phyloP scores from a whole-genome alignment of 73 alveolate species.

The Symbiodinium natans region DNA sequence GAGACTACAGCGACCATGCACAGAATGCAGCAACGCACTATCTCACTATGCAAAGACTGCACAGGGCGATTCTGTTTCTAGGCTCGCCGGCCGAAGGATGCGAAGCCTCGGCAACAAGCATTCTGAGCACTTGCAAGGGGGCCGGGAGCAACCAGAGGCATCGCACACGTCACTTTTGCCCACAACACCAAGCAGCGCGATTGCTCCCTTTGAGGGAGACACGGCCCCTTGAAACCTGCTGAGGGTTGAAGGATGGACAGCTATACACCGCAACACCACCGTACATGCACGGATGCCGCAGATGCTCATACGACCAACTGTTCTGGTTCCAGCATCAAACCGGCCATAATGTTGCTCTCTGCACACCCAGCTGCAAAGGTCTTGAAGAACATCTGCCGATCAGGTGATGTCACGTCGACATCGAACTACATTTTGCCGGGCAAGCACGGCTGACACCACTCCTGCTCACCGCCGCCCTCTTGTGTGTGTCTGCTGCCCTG shows the following conservation, averaged over 20 bases:
- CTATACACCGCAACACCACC: neutral
- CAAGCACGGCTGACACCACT: neutral
- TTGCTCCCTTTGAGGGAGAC: neutral
- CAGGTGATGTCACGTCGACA: conserved; percentile 7
- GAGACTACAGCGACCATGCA: too few species aligned
- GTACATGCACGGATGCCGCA: neutral
- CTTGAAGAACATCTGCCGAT: neutral
- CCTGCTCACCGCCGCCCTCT: neutral
- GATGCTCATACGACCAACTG: neutral
- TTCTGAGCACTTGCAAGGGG: too few species aligned
- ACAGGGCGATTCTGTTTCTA: too few species aligned
- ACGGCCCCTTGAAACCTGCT: neutral
- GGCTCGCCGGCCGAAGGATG: neutral
- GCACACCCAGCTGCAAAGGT: too few species aligned
- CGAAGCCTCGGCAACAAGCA: neutral
- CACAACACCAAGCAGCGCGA: neutral
- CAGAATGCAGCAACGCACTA: too few species aligned
- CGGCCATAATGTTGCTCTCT: too few species aligned
- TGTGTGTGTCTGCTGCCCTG: neutral
- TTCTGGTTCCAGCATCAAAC: too few species aligned
- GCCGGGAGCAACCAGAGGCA: too few species aligned
- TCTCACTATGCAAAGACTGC: too few species aligned
- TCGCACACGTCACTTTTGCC: too few species aligned
- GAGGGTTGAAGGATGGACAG: neutral
- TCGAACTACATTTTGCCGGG: neutral